These are phyloP conservation scores for Dentipellis sp. DNA, from an alignment of 768 basidiomycete genomes.

Conservation along the genomic window DNA sequence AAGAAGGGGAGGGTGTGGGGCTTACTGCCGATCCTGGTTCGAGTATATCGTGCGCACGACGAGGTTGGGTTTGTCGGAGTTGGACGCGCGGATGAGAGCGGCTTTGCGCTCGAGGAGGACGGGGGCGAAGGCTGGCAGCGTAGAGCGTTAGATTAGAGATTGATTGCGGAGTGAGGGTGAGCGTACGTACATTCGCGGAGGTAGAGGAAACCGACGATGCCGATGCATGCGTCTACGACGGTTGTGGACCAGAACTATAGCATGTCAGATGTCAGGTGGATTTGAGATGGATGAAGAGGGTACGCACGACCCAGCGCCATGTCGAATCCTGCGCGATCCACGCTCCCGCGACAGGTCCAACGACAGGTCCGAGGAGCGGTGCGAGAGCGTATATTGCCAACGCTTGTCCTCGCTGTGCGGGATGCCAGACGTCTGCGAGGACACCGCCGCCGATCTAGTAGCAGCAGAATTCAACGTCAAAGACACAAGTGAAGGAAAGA, in stretches of 20 bases:
- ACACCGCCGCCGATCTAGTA: constrained; percentile 51
- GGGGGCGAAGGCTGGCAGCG: constrained; percentile 22
- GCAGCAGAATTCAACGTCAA: too few relatives aligned
- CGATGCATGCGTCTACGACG: constrained; percentile 44
- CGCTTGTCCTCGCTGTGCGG: constrained; percentile 58
- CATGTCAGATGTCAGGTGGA: background rate
- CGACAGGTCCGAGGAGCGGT: constrained; percentile 54
- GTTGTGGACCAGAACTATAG: background rate
- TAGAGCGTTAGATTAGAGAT: too few relatives aligned
- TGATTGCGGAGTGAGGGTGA: too few relatives aligned
- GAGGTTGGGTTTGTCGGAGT: constrained; percentile 33
- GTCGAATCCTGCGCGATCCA: constrained; percentile 57
- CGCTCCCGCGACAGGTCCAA: constrained; percentile 59
- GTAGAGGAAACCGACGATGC: constrained; percentile 45
- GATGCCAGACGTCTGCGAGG: constrained; percentile 50
- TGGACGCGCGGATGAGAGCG: constrained; percentile 30
- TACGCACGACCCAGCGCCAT: constrained; percentile 61
- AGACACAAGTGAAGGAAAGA: background rate
- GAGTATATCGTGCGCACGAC: constrained; percentile 42
- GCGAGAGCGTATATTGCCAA: constrained; percentile 57
- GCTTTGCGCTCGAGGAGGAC: constrained; percentile 42
- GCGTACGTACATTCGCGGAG: too few relatives aligned
- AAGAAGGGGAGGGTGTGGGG: constrained; percentile 8
- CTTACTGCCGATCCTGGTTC: constrained; percentile 32
- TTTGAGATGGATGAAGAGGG: background rate